Evolutionary conservation across 2,329 filamentous ascomycete genomes (phyloP).

Genomic region (Macrophomina tecta): DNA sequence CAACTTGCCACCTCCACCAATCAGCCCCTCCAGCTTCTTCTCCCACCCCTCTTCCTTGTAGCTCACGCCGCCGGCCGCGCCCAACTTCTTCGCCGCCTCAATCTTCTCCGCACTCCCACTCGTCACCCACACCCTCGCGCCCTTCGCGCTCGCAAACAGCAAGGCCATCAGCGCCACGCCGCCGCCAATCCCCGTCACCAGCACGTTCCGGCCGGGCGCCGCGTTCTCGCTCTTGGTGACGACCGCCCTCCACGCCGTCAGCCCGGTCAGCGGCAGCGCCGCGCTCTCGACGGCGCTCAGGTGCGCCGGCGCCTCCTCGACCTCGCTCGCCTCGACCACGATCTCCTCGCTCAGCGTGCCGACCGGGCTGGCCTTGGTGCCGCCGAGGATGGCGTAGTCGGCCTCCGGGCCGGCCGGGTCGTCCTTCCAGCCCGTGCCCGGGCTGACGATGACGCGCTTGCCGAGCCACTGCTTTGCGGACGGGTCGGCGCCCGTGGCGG

Average conservation of each 20-base stretch:
- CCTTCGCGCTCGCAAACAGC: constrained; percentile 73
- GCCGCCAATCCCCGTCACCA: constrained; percentile 91
- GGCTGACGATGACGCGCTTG: constrained; percentile 79
- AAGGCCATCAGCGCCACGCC: constrained; percentile 85
- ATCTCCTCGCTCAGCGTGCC: constrained; percentile 80
- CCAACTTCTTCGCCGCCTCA: constrained; percentile 70
- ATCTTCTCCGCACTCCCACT: constrained; percentile 79
- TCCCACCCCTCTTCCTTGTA: constrained; percentile 86
- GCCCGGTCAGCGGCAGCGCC: constrained; percentile 80
- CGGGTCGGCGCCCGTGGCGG: constrained; percentile 63
- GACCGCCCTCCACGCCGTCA: constrained; percentile 88
- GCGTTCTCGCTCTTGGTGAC: constrained; percentile 76
- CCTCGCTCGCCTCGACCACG: constrained; percentile 70
- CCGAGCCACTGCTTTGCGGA: constrained; percentile 62
- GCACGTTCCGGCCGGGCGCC: constrained; percentile 71
- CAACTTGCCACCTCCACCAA: constrained; percentile 69
- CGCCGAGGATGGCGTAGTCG: constrained; percentile 70
- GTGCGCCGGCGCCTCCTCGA: constrained; percentile 78
- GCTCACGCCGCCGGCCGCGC: constrained; percentile 79
- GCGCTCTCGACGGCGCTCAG: constrained; percentile 77
- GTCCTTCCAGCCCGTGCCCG: constrained; percentile 77
- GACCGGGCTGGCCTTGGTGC: constrained; percentile 65
- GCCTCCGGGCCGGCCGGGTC: constrained; percentile 76
- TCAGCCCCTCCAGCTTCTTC: constrained; percentile 67
- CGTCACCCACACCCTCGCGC: constrained; percentile 75